Evolutionary conservation across 768 basidiomycete species (phyloP), one percentile per base, ranked within the genome.

Genomic region (Rhodosporidiobolus sp.): DNA sequence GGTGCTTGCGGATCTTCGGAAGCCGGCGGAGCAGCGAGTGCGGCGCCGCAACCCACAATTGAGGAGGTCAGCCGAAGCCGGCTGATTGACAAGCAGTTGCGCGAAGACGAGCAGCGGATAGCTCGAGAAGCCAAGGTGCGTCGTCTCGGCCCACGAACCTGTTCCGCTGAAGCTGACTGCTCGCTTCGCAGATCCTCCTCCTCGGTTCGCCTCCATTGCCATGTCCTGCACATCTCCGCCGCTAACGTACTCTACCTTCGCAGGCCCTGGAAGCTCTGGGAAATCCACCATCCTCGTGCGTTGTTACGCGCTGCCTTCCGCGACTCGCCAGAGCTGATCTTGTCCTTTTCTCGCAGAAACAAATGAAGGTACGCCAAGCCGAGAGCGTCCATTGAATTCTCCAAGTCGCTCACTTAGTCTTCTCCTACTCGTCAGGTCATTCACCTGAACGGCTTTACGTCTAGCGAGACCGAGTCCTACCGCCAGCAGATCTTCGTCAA

Each of bases 401-500:
- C 14, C 32, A 24, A 16, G 22, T 50, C 30, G 34, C 14, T 10
- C 20, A 55, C 50, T 17, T 35, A 28, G 57, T 53, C n/a, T 34
- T 38, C 58, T 45, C 20, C 45, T 10, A 11, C 56, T 20, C 34
- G 9, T 57, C 76, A 94, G 90, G 84, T 96, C 50, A 96, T 99
- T 61, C 94, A 98, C 82, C 86, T 87, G 69, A 84, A 92, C 2
- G 89, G 91, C 0, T 99, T 96, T 82, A 86, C 88, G 0, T 63
- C 86, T 0, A 86, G 87, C 77, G 96, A 98, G 81, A 85, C 90
- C 50, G 94, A 98, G 81, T 87, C 85, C 24, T 96, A 90, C 77
- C 88, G 94, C 3, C 94, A 95, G 78, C 87, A 96, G 56, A 88
- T 94, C 17, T 99, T 95, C 80, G 89, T 89, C 78, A 98, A 99